A percentile compares a stretch with the other conserved stretches of the same genome.
Evolutionary conservation across 495 filamentous ascomycete genomes (phyloP).

Genomic region (Amniculicola lignicola): DNA sequence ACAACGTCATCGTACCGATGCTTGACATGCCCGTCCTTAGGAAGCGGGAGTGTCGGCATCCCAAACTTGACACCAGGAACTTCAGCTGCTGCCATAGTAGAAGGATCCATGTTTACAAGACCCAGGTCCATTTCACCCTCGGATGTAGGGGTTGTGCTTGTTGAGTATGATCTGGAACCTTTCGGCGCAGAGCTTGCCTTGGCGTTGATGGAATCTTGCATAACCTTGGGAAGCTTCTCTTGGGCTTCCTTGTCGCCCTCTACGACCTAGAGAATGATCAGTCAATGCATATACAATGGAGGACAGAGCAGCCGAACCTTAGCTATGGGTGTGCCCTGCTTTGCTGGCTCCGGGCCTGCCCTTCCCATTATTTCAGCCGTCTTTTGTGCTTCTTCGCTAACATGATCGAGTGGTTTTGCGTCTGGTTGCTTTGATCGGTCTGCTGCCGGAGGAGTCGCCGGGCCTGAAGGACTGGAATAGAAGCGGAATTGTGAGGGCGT

Average conservation of each 20-base stretch:
- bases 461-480: constrained; percentile 21
- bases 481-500: constrained; percentile 10
- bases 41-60: constrained; percentile 62
- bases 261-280: constrained; percentile 53
- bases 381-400: constrained; percentile 32
- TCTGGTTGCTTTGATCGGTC: constrained; percentile 17
- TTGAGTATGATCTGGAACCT: constrained; percentile 59
- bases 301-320: constrained; percentile 22
- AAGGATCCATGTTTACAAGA: constrained; percentile 31
- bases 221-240: constrained; percentile 65
- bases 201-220: constrained; percentile 55
- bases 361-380: constrained; percentile 28
- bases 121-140: constrained; percentile 30
- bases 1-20: constrained; percentile 78
- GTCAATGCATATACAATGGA: not conserved
- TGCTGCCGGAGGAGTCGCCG: not conserved
- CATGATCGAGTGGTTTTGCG: constrained; percentile 19
- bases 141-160: constrained; percentile 37
- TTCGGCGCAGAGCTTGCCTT: constrained; percentile 36
- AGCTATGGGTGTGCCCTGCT: constrained; percentile 36
- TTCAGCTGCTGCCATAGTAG: constrained; percentile 27
- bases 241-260: constrained; percentile 59
- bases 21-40: constrained; percentile 60
- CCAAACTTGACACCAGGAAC: constrained; percentile 68
- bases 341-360: constrained; percentile 26